These are phyloP conservation scores for Cladosporium cucumerinum DNA, from an alignment of 2,329 filamentous ascomycete species.

Conservation along the genomic window DNA sequence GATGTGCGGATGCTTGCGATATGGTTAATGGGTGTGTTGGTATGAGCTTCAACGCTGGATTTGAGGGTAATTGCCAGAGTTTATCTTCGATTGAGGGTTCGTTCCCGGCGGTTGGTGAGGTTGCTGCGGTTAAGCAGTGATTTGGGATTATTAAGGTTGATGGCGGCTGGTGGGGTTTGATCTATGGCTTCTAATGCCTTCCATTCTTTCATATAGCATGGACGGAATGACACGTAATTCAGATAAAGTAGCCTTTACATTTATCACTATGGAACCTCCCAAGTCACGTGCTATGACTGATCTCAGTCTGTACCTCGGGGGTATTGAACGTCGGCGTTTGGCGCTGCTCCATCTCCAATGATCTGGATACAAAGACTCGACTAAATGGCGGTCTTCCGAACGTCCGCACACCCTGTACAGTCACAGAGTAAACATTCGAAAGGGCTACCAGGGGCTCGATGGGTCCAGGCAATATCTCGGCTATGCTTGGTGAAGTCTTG, in stretches of 20 bases:
- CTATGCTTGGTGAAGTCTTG: neutral
- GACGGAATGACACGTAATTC: neutral
- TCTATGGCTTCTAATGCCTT: neutral
- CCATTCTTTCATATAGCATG: neutral
- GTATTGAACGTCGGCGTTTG: neutral
- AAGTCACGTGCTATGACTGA: neutral
- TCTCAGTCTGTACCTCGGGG: too few relatives aligned
- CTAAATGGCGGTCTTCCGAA: neutral
- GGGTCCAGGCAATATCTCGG: neutral
- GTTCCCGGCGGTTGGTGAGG: constrained; percentile 15
- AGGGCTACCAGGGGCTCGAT: neutral
- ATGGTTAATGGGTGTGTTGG: constrained; percentile 18
- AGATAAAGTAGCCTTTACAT: neutral
- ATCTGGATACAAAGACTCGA: neutral
- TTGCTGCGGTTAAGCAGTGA: constrained; percentile 19
- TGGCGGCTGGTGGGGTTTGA: neutral
- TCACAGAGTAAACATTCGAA: neutral
- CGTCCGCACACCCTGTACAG: neutral
- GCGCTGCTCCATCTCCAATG: neutral
- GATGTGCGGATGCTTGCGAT: constrained; percentile 22
- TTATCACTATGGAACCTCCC: neutral
- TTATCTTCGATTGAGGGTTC: constrained; percentile 19
- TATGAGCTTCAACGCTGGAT: constrained; percentile 19
- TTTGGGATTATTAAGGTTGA: neutral
- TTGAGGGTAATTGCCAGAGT: constrained; percentile 10